These are phyloP conservation scores for Suhomyces taliae DNA, from an alignment of 1,139 yeast species.

Conservation along the genomic window DNA sequence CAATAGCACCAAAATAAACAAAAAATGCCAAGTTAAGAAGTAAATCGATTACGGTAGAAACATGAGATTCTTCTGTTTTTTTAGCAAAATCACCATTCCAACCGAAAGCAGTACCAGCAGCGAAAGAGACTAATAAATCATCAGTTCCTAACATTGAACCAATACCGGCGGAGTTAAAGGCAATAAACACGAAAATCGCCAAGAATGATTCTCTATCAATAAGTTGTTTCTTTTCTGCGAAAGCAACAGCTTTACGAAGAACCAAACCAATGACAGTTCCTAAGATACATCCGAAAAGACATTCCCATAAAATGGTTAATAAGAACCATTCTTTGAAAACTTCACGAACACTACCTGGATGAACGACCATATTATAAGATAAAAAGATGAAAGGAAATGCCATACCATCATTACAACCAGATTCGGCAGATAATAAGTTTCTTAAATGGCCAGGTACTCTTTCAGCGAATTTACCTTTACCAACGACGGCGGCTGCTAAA, in stretches of 20 bases:
- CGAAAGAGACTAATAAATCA: slow-evolving; percentile 87
- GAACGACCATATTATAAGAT: slow-evolving; percentile 65
- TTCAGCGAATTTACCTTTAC: slow-evolving; percentile 95
- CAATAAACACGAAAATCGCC: slow-evolving; percentile 83
- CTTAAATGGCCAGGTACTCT: slow-evolving; percentile 96
- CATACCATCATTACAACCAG: slow-evolving; percentile 98
- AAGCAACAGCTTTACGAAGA: slow-evolving; percentile 72
- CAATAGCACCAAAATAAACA: slow-evolving; percentile 89
- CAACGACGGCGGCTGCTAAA: slow-evolving; percentile 96
- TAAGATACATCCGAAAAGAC: slow-evolving; percentile 77
- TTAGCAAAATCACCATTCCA: slow-evolving; percentile 95
- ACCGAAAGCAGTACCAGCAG: slow-evolving; percentile 95
- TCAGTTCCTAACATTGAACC: slow-evolving; percentile 93
- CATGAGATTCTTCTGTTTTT: slow-evolving; percentile 88
- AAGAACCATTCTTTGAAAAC: slow-evolving; percentile 85
- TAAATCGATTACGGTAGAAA: slow-evolving; percentile 88
- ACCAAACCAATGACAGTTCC: slow-evolving; percentile 78
- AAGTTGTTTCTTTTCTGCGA: slow-evolving; percentile 70
- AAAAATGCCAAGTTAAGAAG: slow-evolving; percentile 82
- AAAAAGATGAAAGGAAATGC: slow-evolving; percentile 92
- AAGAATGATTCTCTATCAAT: slow-evolving; percentile 94
- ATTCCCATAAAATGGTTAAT: slow-evolving; percentile 80
- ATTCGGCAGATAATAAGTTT: slow-evolving; percentile 86
- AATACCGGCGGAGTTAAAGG: slow-evolving; percentile 88
- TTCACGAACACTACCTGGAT: slow-evolving; percentile 63